Evolutionary conservation across 768 basidiomycete species (phyloP), one percentile per base, ranked within the genome.

Genomic region (Boletus reticulatus): DNA sequence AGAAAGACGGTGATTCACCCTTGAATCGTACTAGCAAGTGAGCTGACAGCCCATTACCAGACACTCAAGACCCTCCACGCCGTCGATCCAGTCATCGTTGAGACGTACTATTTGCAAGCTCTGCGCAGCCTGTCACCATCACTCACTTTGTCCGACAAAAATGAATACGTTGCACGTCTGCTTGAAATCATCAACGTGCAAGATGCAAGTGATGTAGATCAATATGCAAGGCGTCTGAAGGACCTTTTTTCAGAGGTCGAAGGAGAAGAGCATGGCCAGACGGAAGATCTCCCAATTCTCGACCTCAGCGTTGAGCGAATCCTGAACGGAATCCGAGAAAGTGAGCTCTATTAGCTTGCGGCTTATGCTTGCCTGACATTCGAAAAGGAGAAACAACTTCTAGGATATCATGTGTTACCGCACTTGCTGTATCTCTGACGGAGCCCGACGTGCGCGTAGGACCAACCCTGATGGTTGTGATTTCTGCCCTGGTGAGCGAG

Each of bases 401-500:
- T 63, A 74, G 73, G 38, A 66, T 80, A 58, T 71, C 72, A 22
- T 80, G 75, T 53, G 69, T 77, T 39, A 76, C 80, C 14, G 73
- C 75, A 5, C 66, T 81, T 27, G 67, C 84, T 50, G 73, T 80
- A 4, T 69, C 74, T 31, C 62, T 84, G 10, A 68, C 71, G 3
- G 79, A 84, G 37, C 58, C 63, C 0, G 71, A 73, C 17, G 57
- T 62, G 24, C 62, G 62, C 16, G 60, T 73, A n/a, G 80, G 82
- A 14, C 80, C 87, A 12, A 90, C 88, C 1, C 64, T 83, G 36
- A 78, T 87, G 66, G 80, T 89, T 19, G 78, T 92, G n/a, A 63
- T 79, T n/a, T 76, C 84, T 10, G 91, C 91, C 4, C 68, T 89
- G 39, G 76, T 82, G n/a, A 80, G 78, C 55, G 88, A 90, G 67